These are phyloP conservation scores for Diaporthe citri DNA, from an alignment of 2,329 filamentous ascomycete genomes.

Conservation along the genomic window DNA sequence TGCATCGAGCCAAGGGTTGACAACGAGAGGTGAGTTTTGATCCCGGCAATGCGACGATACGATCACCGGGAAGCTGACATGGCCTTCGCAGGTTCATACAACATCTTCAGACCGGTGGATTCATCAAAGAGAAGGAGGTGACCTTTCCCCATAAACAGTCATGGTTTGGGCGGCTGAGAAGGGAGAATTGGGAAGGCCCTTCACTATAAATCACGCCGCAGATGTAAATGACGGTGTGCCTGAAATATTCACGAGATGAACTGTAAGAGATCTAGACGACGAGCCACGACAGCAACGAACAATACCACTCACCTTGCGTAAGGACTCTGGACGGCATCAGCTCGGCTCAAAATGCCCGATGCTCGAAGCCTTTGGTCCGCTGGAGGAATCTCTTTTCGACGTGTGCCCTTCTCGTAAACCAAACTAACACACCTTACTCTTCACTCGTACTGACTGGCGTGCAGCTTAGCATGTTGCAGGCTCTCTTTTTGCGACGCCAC, in stretches of 20 bases:
- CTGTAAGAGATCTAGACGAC: neutral
- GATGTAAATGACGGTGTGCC: neutral
- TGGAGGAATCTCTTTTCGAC: neutral
- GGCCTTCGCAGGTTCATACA: slow-evolving; percentile 68
- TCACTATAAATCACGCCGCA: slow-evolving; percentile 56
- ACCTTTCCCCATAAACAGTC: slow-evolving; percentile 93
- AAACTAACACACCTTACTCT: neutral
- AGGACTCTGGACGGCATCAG: no score
- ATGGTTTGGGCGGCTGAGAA: slow-evolving; percentile 82
- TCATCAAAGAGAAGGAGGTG: slow-evolving; percentile 88
- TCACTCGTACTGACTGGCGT: neutral
- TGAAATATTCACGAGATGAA: neutral
- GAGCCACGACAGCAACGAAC: neutral
- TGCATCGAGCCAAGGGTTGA: slow-evolving; percentile 92
- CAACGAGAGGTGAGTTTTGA: slow-evolving; percentile 79
- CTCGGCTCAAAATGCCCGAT: neutral
- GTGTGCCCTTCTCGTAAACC: neutral
- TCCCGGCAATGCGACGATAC: neutral
- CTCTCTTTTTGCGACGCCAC: neutral
- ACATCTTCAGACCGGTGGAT: slow-evolving; percentile 81
- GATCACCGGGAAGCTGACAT: neutral
- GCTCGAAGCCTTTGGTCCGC: neutral
- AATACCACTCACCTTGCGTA: slow-evolving; percentile 1
- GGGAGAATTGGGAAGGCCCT: slow-evolving; percentile 85
- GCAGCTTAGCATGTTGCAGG: neutral